Evolutionary conservation across 306 rosid species (phyloP), one percentile per base, ranked within the genome.

Genomic region (Amphicarpaea edgeworthii): DNA sequence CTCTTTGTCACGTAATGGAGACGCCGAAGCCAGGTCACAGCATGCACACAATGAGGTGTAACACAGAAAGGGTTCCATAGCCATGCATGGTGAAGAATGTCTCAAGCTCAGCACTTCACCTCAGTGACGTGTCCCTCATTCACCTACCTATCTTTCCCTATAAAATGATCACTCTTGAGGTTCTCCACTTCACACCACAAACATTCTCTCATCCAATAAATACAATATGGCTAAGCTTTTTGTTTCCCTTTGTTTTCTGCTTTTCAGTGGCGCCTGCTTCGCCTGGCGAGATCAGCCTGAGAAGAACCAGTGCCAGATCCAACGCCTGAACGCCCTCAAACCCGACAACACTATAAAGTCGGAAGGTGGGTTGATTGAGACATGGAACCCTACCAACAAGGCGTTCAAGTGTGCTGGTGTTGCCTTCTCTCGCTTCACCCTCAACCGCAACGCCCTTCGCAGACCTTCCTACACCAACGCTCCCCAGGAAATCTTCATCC

Each of bases 61-160:
- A 79, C 12, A 17, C 73, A 55, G 0, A 26, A 26, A 75, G 28
- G 43, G 30, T 12, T 32, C 17, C 24, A 59, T 40, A 58, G 41
- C 58, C 89, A 85, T 86, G 88, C 93, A 83, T 40, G 74, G 24
- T 67, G 90, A 83, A 85, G 83, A 85, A 43, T 85, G 93, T 82
- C 86, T 15, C 46, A 64, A 23, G 11, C 70, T 84, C 80, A 70
- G 8, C 40, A 24, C 21, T 60, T 0, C 46, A 73, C 19, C 12
- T 30, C 67, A 19, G 19, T 42, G 5, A 81, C 81, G 89, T 87
- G 93, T 83, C 85, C 55, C 21, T 20, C 67, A 12, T 32, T 30
- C 63, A 7, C 24, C 16, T 30, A 34, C 26, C 40, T 20, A 49
- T 6, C 59, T 10, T 10, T 14, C 45, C 24, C 68, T 71, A 76